Conservation (phyloP, 345 rosid species). For the Gossypium turneri region DNA sequence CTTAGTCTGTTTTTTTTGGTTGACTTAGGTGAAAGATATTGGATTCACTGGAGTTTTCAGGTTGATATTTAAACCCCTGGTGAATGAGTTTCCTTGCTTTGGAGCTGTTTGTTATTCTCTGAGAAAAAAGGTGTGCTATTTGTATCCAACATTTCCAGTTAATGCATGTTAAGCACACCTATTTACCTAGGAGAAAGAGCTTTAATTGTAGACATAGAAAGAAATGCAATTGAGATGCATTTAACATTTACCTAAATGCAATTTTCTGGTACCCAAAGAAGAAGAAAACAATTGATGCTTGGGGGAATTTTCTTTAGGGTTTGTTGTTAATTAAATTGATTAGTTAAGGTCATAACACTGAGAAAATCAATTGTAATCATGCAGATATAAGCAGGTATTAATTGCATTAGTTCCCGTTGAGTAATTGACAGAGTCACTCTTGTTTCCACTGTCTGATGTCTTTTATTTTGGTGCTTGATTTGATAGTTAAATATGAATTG, state of each 20-base stretch:
- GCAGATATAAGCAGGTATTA: not conserved
- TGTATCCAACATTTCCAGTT: not conserved
- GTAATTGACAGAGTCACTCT: not conserved
- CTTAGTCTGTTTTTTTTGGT: constrained; percentile 6
- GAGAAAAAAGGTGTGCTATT: constrained; percentile 66
- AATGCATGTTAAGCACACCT: constrained; percentile 6
- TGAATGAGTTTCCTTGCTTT: constrained; percentile 92
- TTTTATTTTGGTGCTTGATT: not conserved
- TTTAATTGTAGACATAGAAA: not conserved
- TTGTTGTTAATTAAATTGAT: not conserved
- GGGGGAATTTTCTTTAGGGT: not conserved
- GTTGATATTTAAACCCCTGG: constrained; percentile 91
- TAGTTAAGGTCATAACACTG: not conserved
- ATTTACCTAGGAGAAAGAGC: not conserved
- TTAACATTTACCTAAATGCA: constrained; percentile 1
- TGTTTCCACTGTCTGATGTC: not conserved
- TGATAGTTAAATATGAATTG: not conserved
- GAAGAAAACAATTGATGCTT: not conserved
- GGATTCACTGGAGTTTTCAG: constrained; percentile 99
- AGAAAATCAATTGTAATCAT: not conserved
- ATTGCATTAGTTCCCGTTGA: not conserved
- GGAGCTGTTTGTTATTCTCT: constrained; percentile 94
- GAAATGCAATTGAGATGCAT: constrained; percentile 1
- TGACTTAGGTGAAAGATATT: constrained; percentile 76
- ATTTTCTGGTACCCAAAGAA: constrained; percentile 14